Evolutionary conservation across 2,329 filamentous ascomycete species (phyloP), one percentile per base, ranked within the genome.

Genomic region (Neofusicoccum cordaticola): DNA sequence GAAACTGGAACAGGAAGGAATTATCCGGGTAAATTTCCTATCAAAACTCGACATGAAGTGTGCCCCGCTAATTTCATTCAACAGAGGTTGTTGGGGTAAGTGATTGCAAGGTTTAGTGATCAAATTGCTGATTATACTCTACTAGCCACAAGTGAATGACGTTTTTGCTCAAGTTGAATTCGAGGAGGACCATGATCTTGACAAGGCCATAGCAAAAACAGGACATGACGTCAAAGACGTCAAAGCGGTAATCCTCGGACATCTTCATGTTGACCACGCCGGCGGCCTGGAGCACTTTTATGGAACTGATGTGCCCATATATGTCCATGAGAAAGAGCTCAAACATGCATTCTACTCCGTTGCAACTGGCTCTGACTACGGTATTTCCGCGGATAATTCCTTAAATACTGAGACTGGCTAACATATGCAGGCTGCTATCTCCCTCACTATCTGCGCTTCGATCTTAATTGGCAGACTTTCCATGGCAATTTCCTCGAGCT

Each of bases 321-420:
- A 75, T 62, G 74, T 75, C 37, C 75, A 78, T 53, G 75, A 78
- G 61, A 67, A 74, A 17, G 76, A 77, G 63, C 62, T 77, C 31
- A 77, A 77, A 64, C 71, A 77, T 65, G 76, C 76, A 13, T 77
- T 73, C 64, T 77, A 73, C 61, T 68, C 70, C 56, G 75, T 78
- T 7, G 76, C 75, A 4, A 77, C 75, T 2, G 73, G 73, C 48
- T 67, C 70, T 3, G 76, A 78, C 61, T 48, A 71, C 2, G 50
- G 39, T 51, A 12, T 15, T 8, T 34, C 4, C 15, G 8, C 2
- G 8, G 13, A 5, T 5, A 31, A 31, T 7, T 45, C 42, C 4
- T 45, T 8, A 5, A 19, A 1, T 3, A 19, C 27, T 6, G 1
- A 19, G 8, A 13, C 17, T 2, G 45, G 27, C 17, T 48, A 17